Base-by-base conservation (phyloP, 2,329 filamentous ascomycete genomes). In the Cephalotrichum gorgonifer region DNA sequence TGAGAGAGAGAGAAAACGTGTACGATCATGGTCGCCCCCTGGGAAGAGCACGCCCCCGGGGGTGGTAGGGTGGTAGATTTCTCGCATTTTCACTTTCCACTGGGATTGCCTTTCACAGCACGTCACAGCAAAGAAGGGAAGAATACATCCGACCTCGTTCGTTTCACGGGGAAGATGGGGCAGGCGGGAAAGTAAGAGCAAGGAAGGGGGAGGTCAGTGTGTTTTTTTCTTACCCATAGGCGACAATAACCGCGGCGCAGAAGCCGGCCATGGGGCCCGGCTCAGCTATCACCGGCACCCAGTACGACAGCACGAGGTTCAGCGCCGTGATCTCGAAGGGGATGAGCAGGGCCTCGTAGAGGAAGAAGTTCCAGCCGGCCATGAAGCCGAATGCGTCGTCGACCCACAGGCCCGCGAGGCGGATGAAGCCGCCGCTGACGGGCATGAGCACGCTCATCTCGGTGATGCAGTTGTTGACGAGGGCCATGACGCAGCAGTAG, bases 131-230 rank as follows among this genome's bases (percentile, higher is more conserved):
- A 90, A 84, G 28, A 85, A 61, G 28, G n/a, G 35, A 6, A 39
- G n/a, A 39, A 39, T 39, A 20, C 35, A 39, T 22, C 22, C 9
- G 17, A 39, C 35, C 35, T 39, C 17, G 81, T 73, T 75, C 83
- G 81, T 73, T 75, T 83, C 87, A 66, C 89, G 88, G 48, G 88
- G 68, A 35, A 75, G 75, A 56, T 89, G 86, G 64, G 83, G 86
- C 54, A 88, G 81, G 15, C 2, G 27, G 49, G 14, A 39, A 2
- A 39, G 12, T 6, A 22, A 39, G 22, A 11, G 12, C 30, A 14
- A 31, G 30, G 30, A 22, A 20, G n/a, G 2, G 33, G n/a, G n/a
- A n/a, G n/a, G n/a, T n/a, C n/a, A n/a, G n/a, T n/a, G n/a, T n/a
- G n/a, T n/a, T n/a, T n/a, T n/a, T n/a, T 22, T 39, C 48, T 50